These are phyloP conservation scores for Penicillium sp. DNA, from an alignment of 2,329 filamentous ascomycete genomes.

Conservation along the genomic window DNA sequence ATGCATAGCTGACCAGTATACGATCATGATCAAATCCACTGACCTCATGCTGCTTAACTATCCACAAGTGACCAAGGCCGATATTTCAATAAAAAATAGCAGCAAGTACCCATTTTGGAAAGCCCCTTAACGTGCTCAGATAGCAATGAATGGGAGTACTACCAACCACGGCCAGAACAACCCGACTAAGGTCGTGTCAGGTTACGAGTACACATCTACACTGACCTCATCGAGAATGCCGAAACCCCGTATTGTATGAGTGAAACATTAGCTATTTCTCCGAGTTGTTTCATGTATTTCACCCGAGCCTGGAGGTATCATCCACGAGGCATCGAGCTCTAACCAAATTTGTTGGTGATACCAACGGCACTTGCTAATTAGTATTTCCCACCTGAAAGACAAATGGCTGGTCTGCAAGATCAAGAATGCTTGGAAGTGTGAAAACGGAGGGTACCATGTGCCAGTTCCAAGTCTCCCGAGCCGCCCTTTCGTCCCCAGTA, in stretches of 20 bases:
- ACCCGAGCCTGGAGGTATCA: not conserved
- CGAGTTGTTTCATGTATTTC: not conserved
- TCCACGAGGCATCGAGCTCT: not conserved
- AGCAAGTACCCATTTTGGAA: not conserved
- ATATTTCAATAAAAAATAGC: not conserved
- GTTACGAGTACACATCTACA: not conserved
- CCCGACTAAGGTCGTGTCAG: not conserved
- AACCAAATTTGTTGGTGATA: not conserved
- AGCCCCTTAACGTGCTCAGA: not conserved
- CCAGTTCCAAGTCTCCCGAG: not conserved
- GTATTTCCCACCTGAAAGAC: no score
- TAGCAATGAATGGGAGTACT: not conserved
- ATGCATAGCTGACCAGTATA: not conserved
- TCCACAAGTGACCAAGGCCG: not conserved
- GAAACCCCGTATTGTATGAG: not conserved
- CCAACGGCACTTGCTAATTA: constrained; percentile 74
- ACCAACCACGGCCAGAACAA: not conserved
- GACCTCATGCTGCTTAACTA: not conserved
- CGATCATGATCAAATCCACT: not conserved
- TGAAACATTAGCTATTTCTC: not conserved
- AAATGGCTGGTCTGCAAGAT: not conserved
- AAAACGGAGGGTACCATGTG: not conserved
- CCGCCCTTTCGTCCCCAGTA: not conserved
- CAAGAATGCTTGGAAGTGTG: not conserved
- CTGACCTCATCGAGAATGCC: not conserved